Evolutionary conservation across 1,284 basidiomycete genomes (phyloP).

Genomic region (Pseudozyma tsukubaensis): DNA sequence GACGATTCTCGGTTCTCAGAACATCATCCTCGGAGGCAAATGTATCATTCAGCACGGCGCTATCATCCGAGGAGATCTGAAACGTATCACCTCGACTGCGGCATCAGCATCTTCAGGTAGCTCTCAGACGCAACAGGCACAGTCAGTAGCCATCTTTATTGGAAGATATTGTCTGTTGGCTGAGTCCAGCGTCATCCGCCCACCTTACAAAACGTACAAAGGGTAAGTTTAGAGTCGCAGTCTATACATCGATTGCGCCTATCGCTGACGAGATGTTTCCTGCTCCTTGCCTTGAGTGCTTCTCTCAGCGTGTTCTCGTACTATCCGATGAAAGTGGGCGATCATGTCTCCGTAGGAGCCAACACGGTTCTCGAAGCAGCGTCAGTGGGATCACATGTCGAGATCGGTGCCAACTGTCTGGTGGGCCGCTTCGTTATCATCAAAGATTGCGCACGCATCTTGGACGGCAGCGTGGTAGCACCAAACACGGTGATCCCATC

Average conservation of each 20-base stretch:
- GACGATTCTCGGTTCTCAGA: conserved; percentile 91
- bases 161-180: conserved; percentile 92
- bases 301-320: conserved; percentile 81
- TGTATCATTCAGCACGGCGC: conserved; percentile 90
- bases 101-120: conserved; percentile 74
- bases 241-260: background rate
- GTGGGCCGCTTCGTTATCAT: conserved; percentile 96
- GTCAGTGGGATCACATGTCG: conserved; percentile 90
- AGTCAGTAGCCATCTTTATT: conserved; percentile 85
- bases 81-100: conserved; percentile 75
- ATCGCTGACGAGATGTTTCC: background rate
- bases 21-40: conserved; percentile 96
- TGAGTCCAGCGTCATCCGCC: conserved; percentile 84
- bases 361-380: conserved; percentile 91
- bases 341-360: conserved; percentile 91
- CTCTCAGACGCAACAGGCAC: conserved; percentile 17
- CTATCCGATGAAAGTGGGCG: conserved; percentile 96
- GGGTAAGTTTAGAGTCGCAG: conserved; percentile 73
- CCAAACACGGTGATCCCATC: conserved; percentile 93
- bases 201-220: conserved; percentile 72
- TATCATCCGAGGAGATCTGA: conserved; percentile 88
- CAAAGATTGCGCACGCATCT: conserved; percentile 90
- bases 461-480: conserved; percentile 87
- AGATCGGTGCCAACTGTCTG: conserved; percentile 94
- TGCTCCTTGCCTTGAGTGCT: background rate